Evolutionary conservation across 768 basidiomycete genomes (phyloP), one percentile per base, ranked within the genome.

Genomic region (Podaxis carcinomalis): DNA sequence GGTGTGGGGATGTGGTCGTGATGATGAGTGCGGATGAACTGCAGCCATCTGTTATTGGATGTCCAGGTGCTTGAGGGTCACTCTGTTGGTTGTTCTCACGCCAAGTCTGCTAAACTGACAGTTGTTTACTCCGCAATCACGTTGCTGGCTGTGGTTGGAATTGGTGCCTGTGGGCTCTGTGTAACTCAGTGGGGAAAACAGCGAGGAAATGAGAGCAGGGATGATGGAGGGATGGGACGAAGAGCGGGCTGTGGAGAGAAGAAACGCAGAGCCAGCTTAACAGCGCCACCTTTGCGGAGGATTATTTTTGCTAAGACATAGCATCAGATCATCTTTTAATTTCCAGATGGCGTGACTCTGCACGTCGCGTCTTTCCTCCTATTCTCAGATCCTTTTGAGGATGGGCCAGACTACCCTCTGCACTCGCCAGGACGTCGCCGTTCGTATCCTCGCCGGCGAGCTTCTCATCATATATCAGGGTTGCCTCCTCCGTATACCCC

Each of bases 381-480:
- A 49, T 57, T 51, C 56, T 61, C 37, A 50, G 32, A 53, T 21
- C 35, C 42, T 5, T 21, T 28, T 27, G 21, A 25, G 32, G 35
- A 75, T 74, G 73, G 64, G 69, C 56, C 62, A 70, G 19, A 67
- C 69, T 51, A 62, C 63, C 27, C 57, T 69, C 57, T 78, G 73
- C 73, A 59, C 72, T 37, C 70, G 78, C 23, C 80, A 83, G 28
- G 77, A 83, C 50, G 78, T 95, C 66, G 88, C 88, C 9, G 70
- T 75, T 4, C 85, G 85, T 67, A 90, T 96, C 67, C 81, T 92
- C 70, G 77, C 77, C 1, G 95, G 94, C 51, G 86, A 92, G 59
- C 73, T 75, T 57, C 85, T 95, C 69, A 78, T 96, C 78, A 79
- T 96, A 63, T 89, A 89, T 77, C 75, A 80, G 69, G 78, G 79